phyloP scores from a whole-genome alignment of 2,329 filamentous ascomycete genomes.

The Fusarium concolor region DNA sequence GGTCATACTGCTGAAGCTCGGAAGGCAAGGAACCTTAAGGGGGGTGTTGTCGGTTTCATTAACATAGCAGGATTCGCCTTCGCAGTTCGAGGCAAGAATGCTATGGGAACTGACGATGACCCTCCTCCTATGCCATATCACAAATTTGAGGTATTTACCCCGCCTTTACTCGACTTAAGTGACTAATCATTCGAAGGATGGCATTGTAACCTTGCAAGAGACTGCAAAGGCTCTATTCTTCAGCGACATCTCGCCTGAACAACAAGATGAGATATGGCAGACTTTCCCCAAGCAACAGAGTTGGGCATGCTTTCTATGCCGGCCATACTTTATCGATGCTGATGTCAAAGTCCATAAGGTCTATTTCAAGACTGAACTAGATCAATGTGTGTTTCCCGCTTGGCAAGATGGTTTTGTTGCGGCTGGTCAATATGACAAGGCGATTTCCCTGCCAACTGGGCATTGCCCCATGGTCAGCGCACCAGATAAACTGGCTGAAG shows the following conservation, averaged over 20 bases:
- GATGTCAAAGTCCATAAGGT: neutral
- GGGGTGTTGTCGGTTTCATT: neutral
- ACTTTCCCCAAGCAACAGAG: constrained; percentile 6
- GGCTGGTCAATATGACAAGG: neutral
- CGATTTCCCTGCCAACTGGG: neutral
- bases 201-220: neutral
- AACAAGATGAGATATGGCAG: neutral
- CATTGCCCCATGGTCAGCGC: constrained; percentile 1
- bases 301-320: neutral
- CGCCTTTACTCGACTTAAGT: rapidly evolving
- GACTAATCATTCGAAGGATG: neutral
- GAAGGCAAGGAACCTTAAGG: neutral
- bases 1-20: neutral
- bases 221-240: neutral
- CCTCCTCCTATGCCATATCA: neutral
- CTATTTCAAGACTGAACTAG: neutral
- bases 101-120: neutral
- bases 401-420: neutral
- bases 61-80: neutral
- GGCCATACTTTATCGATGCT: neutral
- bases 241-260: neutral
- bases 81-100: neutral
- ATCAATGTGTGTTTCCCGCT: neutral
- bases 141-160: neutral
- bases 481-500: neutral